Percentiles rank a stretch among this genome's conserved stretches.
Evolutionary conservation across 2,329 filamentous ascomycete species (phyloP).

Genomic region (Pseudovirgaria hyperparasitica): DNA sequence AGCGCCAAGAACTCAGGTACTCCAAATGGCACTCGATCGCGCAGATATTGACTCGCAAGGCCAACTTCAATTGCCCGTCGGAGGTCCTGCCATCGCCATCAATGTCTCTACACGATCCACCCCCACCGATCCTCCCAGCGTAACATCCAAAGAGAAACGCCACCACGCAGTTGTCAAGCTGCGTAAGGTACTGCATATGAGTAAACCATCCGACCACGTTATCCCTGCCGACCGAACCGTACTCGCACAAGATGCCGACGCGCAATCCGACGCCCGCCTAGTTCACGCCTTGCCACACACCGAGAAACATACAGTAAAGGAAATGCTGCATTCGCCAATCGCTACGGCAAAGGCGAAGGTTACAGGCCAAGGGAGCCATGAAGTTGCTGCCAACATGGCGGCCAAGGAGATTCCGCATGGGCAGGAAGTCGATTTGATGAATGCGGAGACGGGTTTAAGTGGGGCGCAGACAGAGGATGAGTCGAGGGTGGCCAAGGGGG

Average conservation of each 20-base stretch:
- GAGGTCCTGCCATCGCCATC: conserved; percentile 1
- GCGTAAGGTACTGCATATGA: conserved; percentile 13
- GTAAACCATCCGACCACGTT: conserved; percentile 10
- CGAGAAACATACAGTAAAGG: conserved; percentile 13
- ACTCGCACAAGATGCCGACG: conserved; percentile 8
- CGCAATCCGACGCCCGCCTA: conserved; percentile 11
- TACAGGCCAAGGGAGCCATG: conserved; percentile 11
- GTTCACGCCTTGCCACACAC: conserved; percentile 7
- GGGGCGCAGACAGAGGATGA: conserved; percentile 8
- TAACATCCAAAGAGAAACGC: conserved; percentile 8
- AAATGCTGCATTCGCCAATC: conserved; percentile 14
- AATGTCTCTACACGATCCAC: too few species aligned
- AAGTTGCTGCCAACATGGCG: conserved; percentile 16
- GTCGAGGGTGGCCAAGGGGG: conserved; percentile 9
- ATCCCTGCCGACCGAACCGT: conserved; percentile 5
- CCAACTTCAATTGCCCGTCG: conserved; percentile 7
- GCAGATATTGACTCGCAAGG: conserved; percentile 5
- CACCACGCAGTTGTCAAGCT: conserved; percentile 13
- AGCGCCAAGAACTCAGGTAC: too few species aligned
- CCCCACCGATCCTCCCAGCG: conserved; percentile 3
- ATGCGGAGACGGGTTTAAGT: conserved; percentile 15
- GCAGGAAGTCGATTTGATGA: conserved; percentile 22
- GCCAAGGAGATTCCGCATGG: conserved; percentile 33
- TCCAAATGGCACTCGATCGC: conserved; percentile 9
- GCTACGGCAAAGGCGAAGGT: conserved; percentile 13